Conservation (phyloP, 345 rosid species). For the Gossypium mustelinum region DNA sequence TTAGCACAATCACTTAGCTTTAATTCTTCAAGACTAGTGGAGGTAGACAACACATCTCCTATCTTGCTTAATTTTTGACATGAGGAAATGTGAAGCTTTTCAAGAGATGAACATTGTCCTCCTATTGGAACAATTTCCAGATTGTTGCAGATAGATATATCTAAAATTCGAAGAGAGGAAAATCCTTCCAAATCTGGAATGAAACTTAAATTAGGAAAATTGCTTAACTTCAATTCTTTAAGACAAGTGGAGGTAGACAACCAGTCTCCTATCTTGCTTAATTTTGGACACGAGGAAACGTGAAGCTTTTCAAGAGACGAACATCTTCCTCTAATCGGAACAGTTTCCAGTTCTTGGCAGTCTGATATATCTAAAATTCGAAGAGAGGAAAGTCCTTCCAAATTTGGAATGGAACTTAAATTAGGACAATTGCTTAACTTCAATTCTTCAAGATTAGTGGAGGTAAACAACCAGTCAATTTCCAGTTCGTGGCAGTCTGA, state of each 20-base stretch:
- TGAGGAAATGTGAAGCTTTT: background rate
- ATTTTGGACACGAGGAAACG: no score
- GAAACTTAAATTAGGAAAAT: background rate
- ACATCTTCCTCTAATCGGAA: no score
- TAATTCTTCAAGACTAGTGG: background rate
- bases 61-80: background rate
- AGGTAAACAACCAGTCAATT: background rate
- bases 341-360: background rate
- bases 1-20: background rate
- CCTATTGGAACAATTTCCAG: background rate
- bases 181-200: background rate
- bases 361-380: no score
- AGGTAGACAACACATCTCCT: background rate
- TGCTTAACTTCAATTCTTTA: rapidly evolving
- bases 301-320: background rate
- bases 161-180: background rate
- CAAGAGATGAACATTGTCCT: background rate
- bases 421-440: rapidly evolving
- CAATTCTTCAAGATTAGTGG: background rate
- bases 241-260: background rate
- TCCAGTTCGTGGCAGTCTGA: background rate
- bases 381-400: no score
- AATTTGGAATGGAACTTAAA: background rate
- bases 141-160: background rate
- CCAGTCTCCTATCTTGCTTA: background rate